phyloP scores from a whole-genome alignment of 352 stramenopile genomes.

The Phytophthora ramorum region DNA sequence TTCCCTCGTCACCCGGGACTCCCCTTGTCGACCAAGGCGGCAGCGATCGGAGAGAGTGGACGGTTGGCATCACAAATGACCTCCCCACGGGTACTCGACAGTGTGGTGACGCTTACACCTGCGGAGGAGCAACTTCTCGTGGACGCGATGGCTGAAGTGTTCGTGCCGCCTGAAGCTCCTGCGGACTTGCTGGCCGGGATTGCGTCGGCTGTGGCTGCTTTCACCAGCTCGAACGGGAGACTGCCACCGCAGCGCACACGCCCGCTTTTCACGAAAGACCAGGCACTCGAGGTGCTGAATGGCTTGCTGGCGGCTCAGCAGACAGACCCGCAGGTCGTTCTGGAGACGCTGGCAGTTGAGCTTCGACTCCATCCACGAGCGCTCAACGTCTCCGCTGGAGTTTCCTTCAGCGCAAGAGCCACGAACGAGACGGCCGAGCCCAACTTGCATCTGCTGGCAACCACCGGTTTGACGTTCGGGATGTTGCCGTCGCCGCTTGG shows the following conservation, averaged over 20 bases:
- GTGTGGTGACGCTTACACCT: constrained; percentile 59
- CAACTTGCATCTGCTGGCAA: constrained; percentile 37
- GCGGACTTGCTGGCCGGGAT: constrained; percentile 57
- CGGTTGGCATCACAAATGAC: constrained; percentile 25
- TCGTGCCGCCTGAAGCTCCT: constrained; percentile 51
- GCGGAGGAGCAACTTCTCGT: constrained; percentile 61
- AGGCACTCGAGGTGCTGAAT: constrained; percentile 45
- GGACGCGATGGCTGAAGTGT: constrained; percentile 55
- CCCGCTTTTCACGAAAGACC: constrained; percentile 50
- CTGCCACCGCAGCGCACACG: constrained; percentile 44
- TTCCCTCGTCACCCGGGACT: constrained; percentile 27
- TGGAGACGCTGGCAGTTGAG: constrained; percentile 32
- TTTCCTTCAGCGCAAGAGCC: constrained; percentile 30
- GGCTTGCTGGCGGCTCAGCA: constrained; percentile 31
- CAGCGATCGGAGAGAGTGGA: constrained; percentile 17
- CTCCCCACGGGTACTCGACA: constrained; percentile 46
- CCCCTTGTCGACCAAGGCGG: constrained; percentile 15
- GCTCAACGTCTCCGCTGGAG: constrained; percentile 37
- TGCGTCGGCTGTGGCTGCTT: constrained; percentile 61
- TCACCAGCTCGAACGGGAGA: constrained; percentile 55
- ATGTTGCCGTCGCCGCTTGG: constrained; percentile 33
- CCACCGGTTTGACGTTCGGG: constrained; percentile 35
- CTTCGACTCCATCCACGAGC: constrained; percentile 34
- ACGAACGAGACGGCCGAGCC: constrained; percentile 19
- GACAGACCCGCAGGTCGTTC: constrained; percentile 32